A percentile compares a stretch with the other conserved stretches of the same genome.
phyloP scores from a whole-genome alignment of 176 grass and related monocot genomes.

The Oryza glumipatula region DNA sequence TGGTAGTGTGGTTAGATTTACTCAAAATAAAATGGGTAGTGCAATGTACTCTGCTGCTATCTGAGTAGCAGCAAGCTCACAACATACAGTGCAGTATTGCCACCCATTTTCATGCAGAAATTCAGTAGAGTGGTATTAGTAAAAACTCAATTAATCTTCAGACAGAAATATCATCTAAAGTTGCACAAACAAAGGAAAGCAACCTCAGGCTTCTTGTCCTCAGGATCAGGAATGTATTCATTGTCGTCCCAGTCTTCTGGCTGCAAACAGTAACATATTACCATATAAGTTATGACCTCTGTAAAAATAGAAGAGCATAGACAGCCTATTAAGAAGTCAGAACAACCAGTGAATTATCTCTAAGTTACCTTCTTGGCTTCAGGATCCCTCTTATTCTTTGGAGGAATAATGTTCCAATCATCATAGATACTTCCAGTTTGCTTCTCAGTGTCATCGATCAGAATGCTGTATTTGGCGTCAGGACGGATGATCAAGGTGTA shows the following conservation, averaged over 20 bases:
- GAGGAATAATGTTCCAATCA: slow-evolving; percentile 75
- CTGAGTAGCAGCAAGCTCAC: neutral
- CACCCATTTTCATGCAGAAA: neutral
- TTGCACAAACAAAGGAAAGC: neutral
- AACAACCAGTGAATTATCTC: neutral
- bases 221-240: slow-evolving; percentile 66
- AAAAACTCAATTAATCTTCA: neutral
- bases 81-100: neutral
- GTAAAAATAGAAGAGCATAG: neutral
- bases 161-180: slow-evolving; percentile 1
- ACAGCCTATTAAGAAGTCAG: neutral
- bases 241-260: slow-evolving; percentile 78
- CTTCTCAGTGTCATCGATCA: slow-evolving; percentile 68
- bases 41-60: neutral
- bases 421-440: slow-evolving; percentile 60
- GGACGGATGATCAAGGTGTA: slow-evolving; percentile 67
- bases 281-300: neutral
- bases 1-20: neutral
- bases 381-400: slow-evolving; percentile 64
- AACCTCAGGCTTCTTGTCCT: slow-evolving; percentile 80
- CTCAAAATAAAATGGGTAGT: neutral
- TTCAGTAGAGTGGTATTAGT: neutral
- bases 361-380: slow-evolving; percentile 72
- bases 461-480: slow-evolving; percentile 64
- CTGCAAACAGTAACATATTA: slow-evolving; percentile 39